phyloP scores from a whole-genome alignment of 352 stramenopile species.

The Peronospora farinosa region DNA sequence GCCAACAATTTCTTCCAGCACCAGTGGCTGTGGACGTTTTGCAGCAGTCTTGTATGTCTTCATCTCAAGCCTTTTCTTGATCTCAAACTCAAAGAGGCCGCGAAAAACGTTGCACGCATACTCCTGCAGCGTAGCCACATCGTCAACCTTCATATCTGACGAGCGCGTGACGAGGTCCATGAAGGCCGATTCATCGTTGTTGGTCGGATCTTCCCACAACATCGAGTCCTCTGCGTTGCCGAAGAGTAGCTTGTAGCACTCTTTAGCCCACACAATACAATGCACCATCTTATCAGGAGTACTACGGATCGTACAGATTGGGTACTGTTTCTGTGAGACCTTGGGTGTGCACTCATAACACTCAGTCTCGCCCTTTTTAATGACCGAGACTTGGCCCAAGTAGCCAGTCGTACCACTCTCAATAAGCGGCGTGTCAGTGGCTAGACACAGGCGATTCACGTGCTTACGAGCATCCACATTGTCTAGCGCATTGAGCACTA shows the following conservation, averaged over 20 bases:
- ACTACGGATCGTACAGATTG: slow-evolving; percentile 99
- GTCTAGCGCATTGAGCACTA: slow-evolving; percentile 99
- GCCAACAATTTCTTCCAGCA: slow-evolving; percentile 54
- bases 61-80: slow-evolving; percentile 94
- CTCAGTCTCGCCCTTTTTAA: slow-evolving; percentile 94
- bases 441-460: slow-evolving; percentile 98
- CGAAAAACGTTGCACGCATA: slow-evolving; percentile 81
- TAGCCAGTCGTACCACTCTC: slow-evolving; percentile 99
- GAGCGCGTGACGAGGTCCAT: slow-evolving; percentile 67
- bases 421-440: slow-evolving; percentile 82
- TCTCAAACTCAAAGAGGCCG: slow-evolving; percentile 92
- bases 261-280: slow-evolving; percentile 98
- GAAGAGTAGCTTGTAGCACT: slow-evolving; percentile 87
- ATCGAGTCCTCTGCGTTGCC: slow-evolving; percentile 88
- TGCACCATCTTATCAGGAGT: slow-evolving; percentile 99
- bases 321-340: slow-evolving; percentile 95
- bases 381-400: slow-evolving; percentile 96
- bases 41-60: slow-evolving; percentile 94
- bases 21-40: slow-evolving; percentile 80
- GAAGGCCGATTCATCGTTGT: slow-evolving; percentile 81
- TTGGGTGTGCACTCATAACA: slow-evolving; percentile 99
- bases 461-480: slow-evolving; percentile 98
- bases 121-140: slow-evolving; percentile 33
- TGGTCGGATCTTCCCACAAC: slow-evolving; percentile 88
- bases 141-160: slow-evolving; percentile 37